phyloP scores from a whole-genome alignment of 176 grass and related monocot species.

The Puccinellia tenuiflora region DNA sequence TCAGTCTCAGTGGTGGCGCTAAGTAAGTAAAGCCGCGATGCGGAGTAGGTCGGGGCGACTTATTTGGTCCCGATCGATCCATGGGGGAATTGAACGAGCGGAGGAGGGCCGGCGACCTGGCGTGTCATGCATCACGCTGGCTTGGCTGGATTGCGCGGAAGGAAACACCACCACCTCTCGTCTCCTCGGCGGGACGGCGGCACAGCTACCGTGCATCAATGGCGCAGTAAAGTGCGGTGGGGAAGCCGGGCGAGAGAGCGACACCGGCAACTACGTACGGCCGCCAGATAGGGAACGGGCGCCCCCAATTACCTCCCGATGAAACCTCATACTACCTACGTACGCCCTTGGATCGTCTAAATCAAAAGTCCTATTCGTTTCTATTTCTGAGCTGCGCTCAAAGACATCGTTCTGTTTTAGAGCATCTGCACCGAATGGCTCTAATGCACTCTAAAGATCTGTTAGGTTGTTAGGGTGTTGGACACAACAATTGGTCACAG shows the following conservation, averaged over 20 bases:
- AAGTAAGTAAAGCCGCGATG: constrained; percentile 20
- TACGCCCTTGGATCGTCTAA: no score
- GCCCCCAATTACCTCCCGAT: background rate
- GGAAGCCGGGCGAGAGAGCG: no score
- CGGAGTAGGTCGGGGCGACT: constrained; percentile 27
- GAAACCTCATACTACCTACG: background rate
- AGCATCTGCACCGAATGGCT: no score
- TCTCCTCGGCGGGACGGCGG: background rate
- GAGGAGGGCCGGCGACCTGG: background rate
- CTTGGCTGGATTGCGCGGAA: background rate
- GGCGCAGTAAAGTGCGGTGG: constrained; percentile 32
- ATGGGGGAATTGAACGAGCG: no score
- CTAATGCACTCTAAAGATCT: no score
- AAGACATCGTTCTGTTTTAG: no score
- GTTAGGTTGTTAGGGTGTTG: no score
- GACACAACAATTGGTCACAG: no score
- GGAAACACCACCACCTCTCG: background rate
- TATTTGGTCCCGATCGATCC: constrained; percentile 13
- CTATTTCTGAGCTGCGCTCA: no score
- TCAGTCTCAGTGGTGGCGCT: background rate
- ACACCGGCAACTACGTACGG: no score
- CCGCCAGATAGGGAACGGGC: constrained; percentile 2
- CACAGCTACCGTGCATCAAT: constrained; percentile 38
- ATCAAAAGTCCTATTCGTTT: no score
- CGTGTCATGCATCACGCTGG: background rate